Conservation (phyloP, 352 stramenopile genomes). For the Pythium vanterpoolii region DNA sequence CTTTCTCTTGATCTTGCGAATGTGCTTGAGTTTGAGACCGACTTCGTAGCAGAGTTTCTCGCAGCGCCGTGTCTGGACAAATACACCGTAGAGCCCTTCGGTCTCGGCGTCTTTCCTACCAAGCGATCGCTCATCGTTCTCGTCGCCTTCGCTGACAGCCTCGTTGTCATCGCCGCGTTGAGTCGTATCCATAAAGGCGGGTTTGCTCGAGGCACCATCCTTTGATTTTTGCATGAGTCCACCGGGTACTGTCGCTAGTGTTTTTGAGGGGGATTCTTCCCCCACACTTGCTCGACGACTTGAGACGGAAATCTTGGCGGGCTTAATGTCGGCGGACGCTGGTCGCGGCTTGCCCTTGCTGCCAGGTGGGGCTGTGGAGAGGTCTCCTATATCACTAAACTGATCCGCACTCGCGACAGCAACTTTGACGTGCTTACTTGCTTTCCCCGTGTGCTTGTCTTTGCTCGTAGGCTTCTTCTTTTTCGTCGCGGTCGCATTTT, state of each 20-base stretch:
- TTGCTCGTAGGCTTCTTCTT: neutral
- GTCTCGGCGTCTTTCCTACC: conserved; percentile 7
- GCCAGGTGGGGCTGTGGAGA: neutral
- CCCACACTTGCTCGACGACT: conserved; percentile 7
- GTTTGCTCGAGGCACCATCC: neutral
- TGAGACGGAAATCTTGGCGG: neutral
- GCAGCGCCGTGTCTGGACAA: conserved; percentile 51
- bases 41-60: conserved; percentile 49
- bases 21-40: conserved; percentile 47
- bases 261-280: neutral
- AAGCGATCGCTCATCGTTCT: neutral
- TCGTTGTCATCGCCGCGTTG: neutral
- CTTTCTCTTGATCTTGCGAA: conserved; percentile 67
- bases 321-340: conserved; percentile 5
- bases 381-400: conserved; percentile 20
- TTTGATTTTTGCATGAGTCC: neutral
- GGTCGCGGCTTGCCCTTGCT: conserved; percentile 10
- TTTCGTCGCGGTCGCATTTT: neutral
- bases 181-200: neutral
- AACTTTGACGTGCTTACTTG: conserved; percentile 11
- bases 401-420: conserved; percentile 8
- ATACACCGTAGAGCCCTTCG: conserved; percentile 44
- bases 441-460: neutral
- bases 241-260: neutral
- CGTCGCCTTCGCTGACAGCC: neutral